Conservation (phyloP, 495 filamentous ascomycete species). For the Penicillium lividum region DNA sequence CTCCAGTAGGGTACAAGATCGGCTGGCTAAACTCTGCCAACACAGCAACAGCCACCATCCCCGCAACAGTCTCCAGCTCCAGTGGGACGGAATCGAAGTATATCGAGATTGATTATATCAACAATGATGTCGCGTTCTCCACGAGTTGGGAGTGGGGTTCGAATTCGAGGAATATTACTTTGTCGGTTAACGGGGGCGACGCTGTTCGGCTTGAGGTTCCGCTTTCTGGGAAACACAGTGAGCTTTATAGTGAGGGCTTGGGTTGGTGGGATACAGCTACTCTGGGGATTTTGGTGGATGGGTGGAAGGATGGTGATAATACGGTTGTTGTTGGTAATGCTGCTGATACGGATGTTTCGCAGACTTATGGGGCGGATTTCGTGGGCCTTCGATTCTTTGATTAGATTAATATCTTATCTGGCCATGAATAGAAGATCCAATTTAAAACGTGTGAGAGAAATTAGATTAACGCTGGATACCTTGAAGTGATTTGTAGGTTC, state of each 20-base stretch:
- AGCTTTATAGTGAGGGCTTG: conserved; percentile 42
- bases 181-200: conserved; percentile 41
- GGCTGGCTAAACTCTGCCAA: conserved; percentile 11
- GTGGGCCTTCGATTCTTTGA: conserved; percentile 33
- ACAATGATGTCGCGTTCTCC: conserved; percentile 51
- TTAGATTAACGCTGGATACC: too few species aligned
- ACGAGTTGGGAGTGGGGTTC: conserved; percentile 43
- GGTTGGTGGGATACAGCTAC: conserved; percentile 53
- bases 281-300: conserved; percentile 43
- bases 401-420: conserved; percentile 3
- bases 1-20: conserved; percentile 46
- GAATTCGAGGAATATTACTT: conserved; percentile 49
- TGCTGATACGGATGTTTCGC: conserved; percentile 27
- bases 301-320: conserved; percentile 45
- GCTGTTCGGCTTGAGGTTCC: conserved; percentile 50
- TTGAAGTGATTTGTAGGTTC: too few species aligned
- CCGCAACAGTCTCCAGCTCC: conserved; percentile 18
- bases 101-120: conserved; percentile 50
- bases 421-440: too few species aligned
- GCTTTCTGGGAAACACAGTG: conserved; percentile 47
- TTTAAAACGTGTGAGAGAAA: too few species aligned
- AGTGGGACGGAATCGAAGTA: conserved; percentile 27
- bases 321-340: conserved; percentile 42
- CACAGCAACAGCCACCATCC: conserved; percentile 27
- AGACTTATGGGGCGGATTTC: conserved; percentile 43